Percentiles rank a stretch among this genome's conserved stretches.
phyloP scores from a whole-genome alignment of 345 rosid genomes.

The Brassica carinata region DNA sequence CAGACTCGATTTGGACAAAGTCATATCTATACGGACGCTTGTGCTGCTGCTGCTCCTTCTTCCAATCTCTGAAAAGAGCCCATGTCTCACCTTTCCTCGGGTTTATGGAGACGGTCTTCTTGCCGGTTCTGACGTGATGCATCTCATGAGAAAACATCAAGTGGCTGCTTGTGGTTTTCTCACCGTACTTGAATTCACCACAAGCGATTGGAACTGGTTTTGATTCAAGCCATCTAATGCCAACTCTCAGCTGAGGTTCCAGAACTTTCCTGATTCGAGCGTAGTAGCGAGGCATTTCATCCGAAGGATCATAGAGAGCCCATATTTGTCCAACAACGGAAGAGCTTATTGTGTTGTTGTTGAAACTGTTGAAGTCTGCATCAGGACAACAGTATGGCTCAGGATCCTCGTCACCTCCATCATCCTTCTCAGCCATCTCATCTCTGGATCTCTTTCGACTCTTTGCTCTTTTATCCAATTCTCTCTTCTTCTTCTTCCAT shows the following conservation, averaged over 20 bases:
- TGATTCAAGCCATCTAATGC: slow-evolving; percentile 69
- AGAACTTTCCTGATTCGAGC: slow-evolving; percentile 55
- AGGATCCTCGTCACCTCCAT: background rate
- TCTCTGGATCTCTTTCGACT: background rate
- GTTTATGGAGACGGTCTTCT: slow-evolving; percentile 31
- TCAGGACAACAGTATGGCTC: background rate
- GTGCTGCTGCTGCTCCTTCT: slow-evolving; percentile 35
- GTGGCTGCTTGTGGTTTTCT: background rate
- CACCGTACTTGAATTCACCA: slow-evolving; percentile 55
- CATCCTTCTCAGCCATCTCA: background rate
- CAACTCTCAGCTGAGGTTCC: slow-evolving; percentile 49
- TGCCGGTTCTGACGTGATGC: slow-evolving; percentile 13
- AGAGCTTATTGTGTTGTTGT: slow-evolving; percentile 22
- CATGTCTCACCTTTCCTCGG: slow-evolving; percentile 88
- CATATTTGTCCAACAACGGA: slow-evolving; percentile 65
- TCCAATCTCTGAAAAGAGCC: slow-evolving; percentile 81
- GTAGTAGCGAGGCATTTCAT: slow-evolving; percentile 82
- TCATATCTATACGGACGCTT: slow-evolving; percentile 53
- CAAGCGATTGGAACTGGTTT: slow-evolving; percentile 59
- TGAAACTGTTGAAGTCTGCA: background rate
- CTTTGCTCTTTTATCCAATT: no score
- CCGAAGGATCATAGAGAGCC: slow-evolving; percentile 74
- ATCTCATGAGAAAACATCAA: slow-evolving; percentile 68
- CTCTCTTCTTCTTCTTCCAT: no score
- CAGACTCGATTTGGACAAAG: slow-evolving; percentile 59